Conservation (phyloP, 352 stramenopile species). For the Phytophthora idaei region DNA sequence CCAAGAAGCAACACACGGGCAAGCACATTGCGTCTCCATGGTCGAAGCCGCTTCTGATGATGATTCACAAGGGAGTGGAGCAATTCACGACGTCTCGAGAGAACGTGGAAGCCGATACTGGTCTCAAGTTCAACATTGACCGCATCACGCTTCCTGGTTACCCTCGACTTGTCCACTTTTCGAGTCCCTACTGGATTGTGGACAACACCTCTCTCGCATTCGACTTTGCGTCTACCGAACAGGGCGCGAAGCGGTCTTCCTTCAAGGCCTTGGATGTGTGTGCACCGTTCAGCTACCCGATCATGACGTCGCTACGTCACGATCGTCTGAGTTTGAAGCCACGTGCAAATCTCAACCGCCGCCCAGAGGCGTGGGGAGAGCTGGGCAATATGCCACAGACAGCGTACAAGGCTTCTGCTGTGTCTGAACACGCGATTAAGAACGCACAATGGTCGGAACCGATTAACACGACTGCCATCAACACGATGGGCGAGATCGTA, state of each 20-base stretch:
- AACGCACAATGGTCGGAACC: conserved; percentile 78
- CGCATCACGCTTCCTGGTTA: conserved; percentile 68
- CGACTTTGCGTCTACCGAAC: conserved; percentile 55
- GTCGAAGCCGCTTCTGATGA: conserved; percentile 89
- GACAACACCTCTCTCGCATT: conserved; percentile 84
- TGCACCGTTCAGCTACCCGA: conserved; percentile 62
- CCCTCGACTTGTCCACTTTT: conserved; percentile 83
- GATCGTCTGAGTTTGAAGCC: conserved; percentile 80
- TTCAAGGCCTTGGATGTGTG: conserved; percentile 51
- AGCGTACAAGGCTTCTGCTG: conserved; percentile 48
- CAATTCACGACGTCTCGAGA: conserved; percentile 78
- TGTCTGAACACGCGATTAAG: conserved; percentile 71
- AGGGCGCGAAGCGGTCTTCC: conserved; percentile 55
- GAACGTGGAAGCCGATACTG: conserved; percentile 50
- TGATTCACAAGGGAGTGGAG: conserved; percentile 72
- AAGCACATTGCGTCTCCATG: conserved; percentile 54
- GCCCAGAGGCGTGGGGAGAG: conserved; percentile 61
- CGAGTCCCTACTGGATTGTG: conserved; percentile 85
- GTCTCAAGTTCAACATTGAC: conserved; percentile 75
- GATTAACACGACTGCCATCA: conserved; percentile 87
- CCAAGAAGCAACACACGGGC: conserved; percentile 38
- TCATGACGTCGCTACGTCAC: conserved; percentile 62
- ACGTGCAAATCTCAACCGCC: conserved; percentile 43
- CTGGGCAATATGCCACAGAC: conserved; percentile 61
- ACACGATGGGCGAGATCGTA: conserved; percentile 79